Conservation (phyloP, 352 stramenopile species). For the Phytophthora citricola region DNA sequence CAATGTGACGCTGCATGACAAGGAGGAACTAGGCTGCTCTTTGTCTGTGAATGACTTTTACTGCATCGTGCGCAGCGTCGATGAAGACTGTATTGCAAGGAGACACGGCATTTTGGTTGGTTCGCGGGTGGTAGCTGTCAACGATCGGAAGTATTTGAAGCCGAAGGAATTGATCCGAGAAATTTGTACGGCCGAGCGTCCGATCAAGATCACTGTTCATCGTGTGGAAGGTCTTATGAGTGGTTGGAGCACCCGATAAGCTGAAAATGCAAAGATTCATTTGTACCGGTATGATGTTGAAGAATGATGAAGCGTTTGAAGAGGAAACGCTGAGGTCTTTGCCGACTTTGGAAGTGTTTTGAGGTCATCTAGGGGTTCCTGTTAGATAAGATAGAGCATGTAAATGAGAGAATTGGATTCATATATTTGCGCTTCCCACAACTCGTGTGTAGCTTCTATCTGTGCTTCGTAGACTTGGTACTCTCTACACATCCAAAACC, state of each 20-base stretch:
- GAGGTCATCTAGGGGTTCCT: constrained; percentile 16
- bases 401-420: constrained; percentile 32
- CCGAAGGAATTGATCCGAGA: constrained; percentile 55
- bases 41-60: constrained; percentile 55
- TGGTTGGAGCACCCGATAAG: constrained; percentile 48
- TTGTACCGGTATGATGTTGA: background rate
- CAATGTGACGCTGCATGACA: constrained; percentile 64
- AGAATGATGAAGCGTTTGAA: constrained; percentile 1
- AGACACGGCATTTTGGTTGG: constrained; percentile 70
- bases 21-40: constrained; percentile 64
- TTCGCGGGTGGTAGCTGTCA: constrained; percentile 70
- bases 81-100: constrained; percentile 61
- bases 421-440: constrained; percentile 15
- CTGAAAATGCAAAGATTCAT: background rate
- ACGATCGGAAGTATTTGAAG: constrained; percentile 57
- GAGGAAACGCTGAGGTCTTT: constrained; percentile 1
- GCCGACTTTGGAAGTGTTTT: constrained; percentile 34
- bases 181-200: constrained; percentile 62
- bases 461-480: constrained; percentile 1
- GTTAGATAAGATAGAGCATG: constrained; percentile 39
- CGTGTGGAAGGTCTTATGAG: constrained; percentile 84
- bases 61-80: constrained; percentile 70
- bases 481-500: constrained; percentile 48
- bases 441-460: background rate
- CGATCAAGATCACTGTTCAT: constrained; percentile 71